Evolutionary conservation across 106 monocot species (phyloP), one percentile per base, ranked within the genome.

Genomic region (Iris macrosiphon): DNA sequence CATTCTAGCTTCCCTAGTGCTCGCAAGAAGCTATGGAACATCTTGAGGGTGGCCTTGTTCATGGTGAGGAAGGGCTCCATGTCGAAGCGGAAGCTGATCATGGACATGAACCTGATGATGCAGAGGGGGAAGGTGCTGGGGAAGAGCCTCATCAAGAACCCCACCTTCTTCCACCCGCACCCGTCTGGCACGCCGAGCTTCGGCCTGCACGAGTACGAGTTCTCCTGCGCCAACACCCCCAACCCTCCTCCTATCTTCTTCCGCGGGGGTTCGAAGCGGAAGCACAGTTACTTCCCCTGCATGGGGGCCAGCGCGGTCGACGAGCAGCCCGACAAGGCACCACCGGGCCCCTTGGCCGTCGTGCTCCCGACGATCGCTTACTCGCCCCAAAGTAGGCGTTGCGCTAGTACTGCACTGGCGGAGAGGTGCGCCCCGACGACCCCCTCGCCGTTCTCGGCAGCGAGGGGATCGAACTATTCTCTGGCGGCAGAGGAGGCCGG

Each of bases 11-110:
- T n/a, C n/a, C 46, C 35, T 30, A 31, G 34, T 3, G n/a, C n/a
- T n/a, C 67, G 52, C 16, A 79, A 75, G 60, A 75, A 55, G 54
- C 48, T 75, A 52, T 84, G 71, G 75, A 68, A 49, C 27, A 64
- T 72, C 63, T 13, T 84, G 0, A 62, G 79, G 18, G 52, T 75
- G 4, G 71, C 71, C 38, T 79, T 75, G 56, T 75, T 78, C 62
- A 84, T 79, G 79, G 57, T 64, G 54, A 62, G 75, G 67, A 79
- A 79, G 3, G 75, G 79, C 1, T 26, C 79, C 31, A 21, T 67
- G 35, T 71, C 84, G 46, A 84, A 84, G 75, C 40, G 79, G 40
- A 84, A 60, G 71, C 71, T 84, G 0, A n/a, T 84, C n/a, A 55
- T 79, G 60, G 63, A 75, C 59, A n/a, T 82, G 53, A 72, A 77